A percentile compares a stretch with the other conserved stretches of the same genome.
phyloP scores from a whole-genome alignment of 495 filamentous ascomycete species.

The Astrocystis sublimbata region DNA sequence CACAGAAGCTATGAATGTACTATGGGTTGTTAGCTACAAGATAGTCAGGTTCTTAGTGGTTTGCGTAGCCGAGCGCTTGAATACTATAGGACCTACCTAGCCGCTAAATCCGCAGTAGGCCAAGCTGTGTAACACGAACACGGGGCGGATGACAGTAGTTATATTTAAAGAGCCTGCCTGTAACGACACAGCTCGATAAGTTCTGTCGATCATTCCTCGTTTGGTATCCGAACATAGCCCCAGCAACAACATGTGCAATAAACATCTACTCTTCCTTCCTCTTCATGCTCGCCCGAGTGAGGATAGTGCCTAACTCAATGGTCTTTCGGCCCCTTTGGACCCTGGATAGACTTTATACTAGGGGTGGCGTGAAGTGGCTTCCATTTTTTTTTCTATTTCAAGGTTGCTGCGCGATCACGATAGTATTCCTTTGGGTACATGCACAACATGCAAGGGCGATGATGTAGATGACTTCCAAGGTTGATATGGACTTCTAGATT shows the following conservation, averaged over 20 bases:
- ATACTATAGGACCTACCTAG: too few species aligned
- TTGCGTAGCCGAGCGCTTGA: constrained; percentile 15
- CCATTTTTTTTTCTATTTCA: neutral
- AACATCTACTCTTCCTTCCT: neutral
- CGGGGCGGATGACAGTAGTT: too few species aligned
- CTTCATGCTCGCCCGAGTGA: neutral
- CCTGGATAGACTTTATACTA: neutral
- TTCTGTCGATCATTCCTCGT: constrained; percentile 7
- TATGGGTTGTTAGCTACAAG: neutral
- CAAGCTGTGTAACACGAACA: too few species aligned
- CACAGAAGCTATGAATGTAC: neutral
- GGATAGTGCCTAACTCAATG: neutral
- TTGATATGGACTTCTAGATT: too few species aligned
- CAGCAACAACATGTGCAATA: neutral
- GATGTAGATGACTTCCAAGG: too few species aligned
- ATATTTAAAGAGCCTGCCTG: too few species aligned
- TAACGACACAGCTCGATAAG: too few species aligned
- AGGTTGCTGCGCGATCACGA: neutral
- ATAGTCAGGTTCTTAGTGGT: neutral
- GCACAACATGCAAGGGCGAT: neutral
- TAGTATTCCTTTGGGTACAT: neutral
- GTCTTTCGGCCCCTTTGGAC: neutral
- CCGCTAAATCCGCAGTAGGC: too few species aligned
- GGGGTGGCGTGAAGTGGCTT: constrained; percentile 9
- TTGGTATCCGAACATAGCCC: neutral